Percentiles rank a stretch among this genome's conserved stretches.
Conservation (phyloP, 768 basidiomycete genomes). For the Suillus luteus region DNA sequence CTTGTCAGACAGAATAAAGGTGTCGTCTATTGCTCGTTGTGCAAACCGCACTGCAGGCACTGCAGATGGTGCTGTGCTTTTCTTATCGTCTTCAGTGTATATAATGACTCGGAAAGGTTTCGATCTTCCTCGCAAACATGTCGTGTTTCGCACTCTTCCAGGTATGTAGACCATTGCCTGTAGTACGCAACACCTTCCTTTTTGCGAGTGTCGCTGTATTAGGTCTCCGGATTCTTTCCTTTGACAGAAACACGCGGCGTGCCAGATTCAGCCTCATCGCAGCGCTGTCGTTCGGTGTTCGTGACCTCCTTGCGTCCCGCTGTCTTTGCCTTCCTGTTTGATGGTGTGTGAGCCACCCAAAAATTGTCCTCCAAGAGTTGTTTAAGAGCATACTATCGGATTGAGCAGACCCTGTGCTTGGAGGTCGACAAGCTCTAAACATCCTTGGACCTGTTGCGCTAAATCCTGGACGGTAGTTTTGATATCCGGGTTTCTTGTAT, state of each 20-base stretch:
- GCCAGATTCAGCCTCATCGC: constrained; percentile 72
- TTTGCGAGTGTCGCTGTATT: constrained; percentile 53
- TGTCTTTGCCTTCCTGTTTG: constrained; percentile 71
- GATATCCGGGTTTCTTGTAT: constrained; percentile 57
- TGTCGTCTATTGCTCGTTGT: constrained; percentile 82
- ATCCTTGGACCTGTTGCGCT: background rate
- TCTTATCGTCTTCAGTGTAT: constrained; percentile 70
- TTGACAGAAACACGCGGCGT: constrained; percentile 57
- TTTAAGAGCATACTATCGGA: constrained; percentile 80
- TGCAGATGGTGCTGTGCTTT: constrained; percentile 77
- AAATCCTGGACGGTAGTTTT: constrained; percentile 43
- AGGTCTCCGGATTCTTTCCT: constrained; percentile 68
- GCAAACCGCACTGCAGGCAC: constrained; percentile 69
- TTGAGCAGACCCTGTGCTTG: constrained; percentile 77
- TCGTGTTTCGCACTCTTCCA: background rate
- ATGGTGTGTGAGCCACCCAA: constrained; percentile 54
- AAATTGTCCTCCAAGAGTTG: constrained; percentile 60
- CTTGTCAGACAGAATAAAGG: constrained; percentile 62
- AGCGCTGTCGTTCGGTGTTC: constrained; percentile 67
- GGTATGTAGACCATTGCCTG: constrained; percentile 27
- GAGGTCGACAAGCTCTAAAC: background rate
- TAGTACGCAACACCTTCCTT: constrained; percentile 75
- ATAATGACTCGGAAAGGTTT: constrained; percentile 64
- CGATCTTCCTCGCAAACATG: constrained; percentile 78
- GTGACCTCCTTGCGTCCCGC: constrained; percentile 66